Conservation (phyloP, 768 basidiomycete species). For the Pholiota microspora region DNA sequence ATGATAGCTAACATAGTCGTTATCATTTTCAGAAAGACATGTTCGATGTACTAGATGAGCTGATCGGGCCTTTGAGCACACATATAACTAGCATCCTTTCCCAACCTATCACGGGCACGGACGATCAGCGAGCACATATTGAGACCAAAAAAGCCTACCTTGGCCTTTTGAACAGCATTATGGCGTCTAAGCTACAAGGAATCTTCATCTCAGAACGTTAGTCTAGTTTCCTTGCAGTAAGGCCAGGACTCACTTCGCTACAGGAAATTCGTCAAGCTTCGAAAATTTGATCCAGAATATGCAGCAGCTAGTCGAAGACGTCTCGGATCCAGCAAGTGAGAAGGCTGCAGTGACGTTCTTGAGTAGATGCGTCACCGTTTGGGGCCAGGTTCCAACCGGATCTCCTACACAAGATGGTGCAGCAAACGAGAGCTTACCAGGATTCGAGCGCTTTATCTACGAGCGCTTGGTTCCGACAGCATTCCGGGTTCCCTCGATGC, state of each 20-base stretch:
- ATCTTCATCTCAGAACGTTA: slow-evolving; percentile 91
- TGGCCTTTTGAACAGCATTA: slow-evolving; percentile 73
- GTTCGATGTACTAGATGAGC: slow-evolving; percentile 84
- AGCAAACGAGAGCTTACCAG: slow-evolving; percentile 56
- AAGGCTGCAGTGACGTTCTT: slow-evolving; percentile 82
- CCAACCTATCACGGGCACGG: slow-evolving; percentile 83
- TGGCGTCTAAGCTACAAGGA: slow-evolving; percentile 76
- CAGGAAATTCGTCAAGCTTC: slow-evolving; percentile 54
- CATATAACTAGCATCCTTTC: slow-evolving; percentile 79
- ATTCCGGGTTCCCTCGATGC: slow-evolving; percentile 76
- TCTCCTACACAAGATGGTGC: slow-evolving; percentile 32
- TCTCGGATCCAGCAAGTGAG: slow-evolving; percentile 73
- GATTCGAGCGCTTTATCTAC: slow-evolving; percentile 92
- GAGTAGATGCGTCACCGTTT: slow-evolving; percentile 59
- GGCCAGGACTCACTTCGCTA: not conserved
- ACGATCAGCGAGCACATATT: slow-evolving; percentile 74
- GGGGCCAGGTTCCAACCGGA: slow-evolving; percentile 55
- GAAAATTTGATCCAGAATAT: slow-evolving; percentile 77
- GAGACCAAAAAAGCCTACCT: slow-evolving; percentile 92
- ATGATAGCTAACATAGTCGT: slow-evolving; percentile 2
- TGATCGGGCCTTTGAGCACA: slow-evolving; percentile 81
- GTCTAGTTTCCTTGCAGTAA: too few species aligned
- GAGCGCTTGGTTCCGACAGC: slow-evolving; percentile 78
- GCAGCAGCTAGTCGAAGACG: slow-evolving; percentile 68
- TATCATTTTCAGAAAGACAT: slow-evolving; percentile 62